Evolutionary conservation across 2,329 filamentous ascomycete genomes (phyloP).

Genomic region (Sphaerostilbella broomeana): DNA sequence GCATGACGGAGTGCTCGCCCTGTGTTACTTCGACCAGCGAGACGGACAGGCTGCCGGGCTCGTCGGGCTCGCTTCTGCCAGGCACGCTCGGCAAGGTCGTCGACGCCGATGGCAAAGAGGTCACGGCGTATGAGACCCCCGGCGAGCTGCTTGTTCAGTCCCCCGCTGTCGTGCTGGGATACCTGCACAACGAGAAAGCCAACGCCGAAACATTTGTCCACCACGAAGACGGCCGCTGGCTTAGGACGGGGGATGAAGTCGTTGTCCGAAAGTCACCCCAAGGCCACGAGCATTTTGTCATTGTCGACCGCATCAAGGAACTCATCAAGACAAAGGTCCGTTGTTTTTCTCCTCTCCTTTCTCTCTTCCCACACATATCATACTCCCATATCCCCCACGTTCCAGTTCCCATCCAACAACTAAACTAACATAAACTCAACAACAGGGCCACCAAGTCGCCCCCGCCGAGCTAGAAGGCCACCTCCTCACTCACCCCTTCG

Average conservation of each 20-base stretch:
- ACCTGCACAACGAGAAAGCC: constrained; percentile 79
- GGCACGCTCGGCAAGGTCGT: constrained; percentile 58
- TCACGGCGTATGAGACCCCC: constrained; percentile 62
- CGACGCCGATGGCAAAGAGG: constrained; percentile 58
- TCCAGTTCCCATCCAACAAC: not conserved
- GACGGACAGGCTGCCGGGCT: constrained; percentile 59
- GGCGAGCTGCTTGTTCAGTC: constrained; percentile 77
- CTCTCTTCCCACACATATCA: not conserved
- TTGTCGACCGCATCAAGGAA: constrained; percentile 69
- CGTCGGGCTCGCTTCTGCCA: constrained; percentile 61
- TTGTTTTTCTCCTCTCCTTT: not conserved
- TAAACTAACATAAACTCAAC: not conserved
- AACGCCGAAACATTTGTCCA: constrained; percentile 70
- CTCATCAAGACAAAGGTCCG: constrained; percentile 70
- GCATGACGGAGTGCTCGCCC: constrained; percentile 67
- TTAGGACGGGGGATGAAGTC: constrained; percentile 81
- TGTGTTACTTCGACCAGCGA: constrained; percentile 53
- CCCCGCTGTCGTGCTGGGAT: constrained; percentile 73
- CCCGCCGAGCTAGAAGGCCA: constrained; percentile 74
- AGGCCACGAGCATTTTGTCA: constrained; percentile 74
- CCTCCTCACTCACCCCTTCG: constrained; percentile 61
- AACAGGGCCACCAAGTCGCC: constrained; percentile 66
- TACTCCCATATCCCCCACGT: not conserved
- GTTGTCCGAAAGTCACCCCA: constrained; percentile 56
- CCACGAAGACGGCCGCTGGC: constrained; percentile 63